Evolutionary conservation across 805 yeast species (phyloP).

Genomic region (Yamadazyma kitorensis): DNA sequence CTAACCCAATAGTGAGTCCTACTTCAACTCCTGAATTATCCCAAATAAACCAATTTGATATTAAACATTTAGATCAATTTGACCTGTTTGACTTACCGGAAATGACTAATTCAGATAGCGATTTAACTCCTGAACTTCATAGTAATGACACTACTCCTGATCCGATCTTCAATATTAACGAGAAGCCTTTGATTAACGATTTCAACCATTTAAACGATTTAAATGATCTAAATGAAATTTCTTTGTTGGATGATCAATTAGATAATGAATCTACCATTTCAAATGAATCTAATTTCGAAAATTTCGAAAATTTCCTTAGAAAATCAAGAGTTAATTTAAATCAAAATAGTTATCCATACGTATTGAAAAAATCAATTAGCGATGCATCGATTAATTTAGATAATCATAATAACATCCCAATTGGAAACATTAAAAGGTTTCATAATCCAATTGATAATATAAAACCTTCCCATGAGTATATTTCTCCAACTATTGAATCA

Average conservation of each 20-base stretch:
- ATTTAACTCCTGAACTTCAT: slow-evolving; percentile 5
- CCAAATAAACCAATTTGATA: background rate
- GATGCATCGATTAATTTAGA: slow-evolving; percentile 10
- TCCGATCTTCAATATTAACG: slow-evolving; percentile 4
- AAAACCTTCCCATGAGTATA: slow-evolving; percentile 14
- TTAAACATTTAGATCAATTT: too few species aligned
- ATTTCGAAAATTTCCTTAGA: slow-evolving; percentile 30
- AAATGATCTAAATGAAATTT: background rate
- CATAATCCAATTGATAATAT: slow-evolving; percentile 37
- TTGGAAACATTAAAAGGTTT: slow-evolving; percentile 18
- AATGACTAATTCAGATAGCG: too few species aligned
- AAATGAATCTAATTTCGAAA: slow-evolving; percentile 8
- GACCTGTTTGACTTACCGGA: too few species aligned
- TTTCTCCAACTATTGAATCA: slow-evolving; percentile 32
- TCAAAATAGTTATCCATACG: slow-evolving; percentile 15
- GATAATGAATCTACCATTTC: slow-evolving; percentile 15
- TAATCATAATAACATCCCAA: background rate
- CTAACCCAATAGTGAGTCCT: slow-evolving; percentile 10
- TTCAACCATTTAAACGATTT: too few species aligned
- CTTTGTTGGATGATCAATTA: background rate
- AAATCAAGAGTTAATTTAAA: slow-evolving; percentile 30
- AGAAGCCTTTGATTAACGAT: too few species aligned
- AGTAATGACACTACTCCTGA: slow-evolving; percentile 14
- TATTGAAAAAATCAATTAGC: slow-evolving; percentile 19
- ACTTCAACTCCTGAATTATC: background rate